These are phyloP conservation scores for Apiospora sp. DNA, from an alignment of 2,329 filamentous ascomycete species.

Conservation along the genomic window DNA sequence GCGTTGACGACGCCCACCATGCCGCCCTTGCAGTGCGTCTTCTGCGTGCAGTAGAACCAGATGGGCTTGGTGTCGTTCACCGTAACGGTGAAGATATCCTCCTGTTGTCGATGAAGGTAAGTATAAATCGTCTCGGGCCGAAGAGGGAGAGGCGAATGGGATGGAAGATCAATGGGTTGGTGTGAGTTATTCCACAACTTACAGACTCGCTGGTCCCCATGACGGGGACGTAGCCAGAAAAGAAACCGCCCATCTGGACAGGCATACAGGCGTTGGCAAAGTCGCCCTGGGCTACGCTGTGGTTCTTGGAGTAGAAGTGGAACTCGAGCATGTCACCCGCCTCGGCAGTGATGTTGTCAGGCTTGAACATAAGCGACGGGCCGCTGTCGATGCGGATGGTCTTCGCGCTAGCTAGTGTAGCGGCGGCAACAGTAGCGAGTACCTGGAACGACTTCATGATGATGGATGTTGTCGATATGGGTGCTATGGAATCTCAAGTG, in stretches of 20 bases:
- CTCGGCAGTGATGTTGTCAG: constrained; percentile 8
- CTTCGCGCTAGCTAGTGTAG: constrained; percentile 11
- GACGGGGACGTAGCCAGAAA: constrained; percentile 45
- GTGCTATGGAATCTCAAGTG: background rate
- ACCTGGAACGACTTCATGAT: constrained; percentile 21
- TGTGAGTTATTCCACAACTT: background rate
- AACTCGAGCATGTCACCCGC: constrained; percentile 27
- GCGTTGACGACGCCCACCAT: constrained; percentile 51
- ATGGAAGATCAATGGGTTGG: too few species aligned
- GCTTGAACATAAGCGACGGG: constrained; percentile 22
- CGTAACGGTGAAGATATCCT: constrained; percentile 52
- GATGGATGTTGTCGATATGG: background rate
- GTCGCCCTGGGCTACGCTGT: constrained; percentile 50
- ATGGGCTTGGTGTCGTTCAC: constrained; percentile 55
- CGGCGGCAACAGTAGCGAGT: background rate
- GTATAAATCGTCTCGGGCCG: background rate
- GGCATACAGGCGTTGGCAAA: constrained; percentile 49
- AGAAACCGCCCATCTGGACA: constrained; percentile 45
- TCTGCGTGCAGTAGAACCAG: constrained; percentile 58
- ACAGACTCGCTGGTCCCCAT: constrained; percentile 9
- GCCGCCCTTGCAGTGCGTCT: constrained; percentile 54
- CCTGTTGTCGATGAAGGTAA: background rate
- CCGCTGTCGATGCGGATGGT: constrained; percentile 27
- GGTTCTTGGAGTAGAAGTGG: constrained; percentile 41
- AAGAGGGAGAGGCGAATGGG: background rate